phyloP scores from a whole-genome alignment of 306 rosid genomes.

The peach (Prunus persica) region DNA sequence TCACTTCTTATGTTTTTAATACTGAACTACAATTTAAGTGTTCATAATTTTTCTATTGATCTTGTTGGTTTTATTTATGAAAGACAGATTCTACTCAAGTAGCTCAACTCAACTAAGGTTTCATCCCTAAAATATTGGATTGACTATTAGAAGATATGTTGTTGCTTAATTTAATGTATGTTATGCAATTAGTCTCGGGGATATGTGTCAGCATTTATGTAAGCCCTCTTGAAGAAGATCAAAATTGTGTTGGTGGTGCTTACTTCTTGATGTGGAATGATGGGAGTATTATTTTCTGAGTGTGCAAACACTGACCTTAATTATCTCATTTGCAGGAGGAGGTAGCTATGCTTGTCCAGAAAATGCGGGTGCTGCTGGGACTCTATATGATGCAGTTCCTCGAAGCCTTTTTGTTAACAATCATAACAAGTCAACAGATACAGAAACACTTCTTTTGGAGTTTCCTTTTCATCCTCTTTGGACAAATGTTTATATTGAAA shows the following conservation, averaged over 20 bases:
- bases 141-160: background rate
- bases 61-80: background rate
- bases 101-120: background rate
- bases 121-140: background rate
- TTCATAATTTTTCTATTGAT: background rate
- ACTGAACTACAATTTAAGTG: background rate
- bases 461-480: constrained; percentile 93
- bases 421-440: constrained; percentile 78
- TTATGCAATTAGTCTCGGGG: background rate
- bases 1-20: background rate
- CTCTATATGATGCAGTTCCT: constrained; percentile 94
- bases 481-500: constrained; percentile 88
- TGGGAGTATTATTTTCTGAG: background rate
- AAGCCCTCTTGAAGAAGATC: background rate
- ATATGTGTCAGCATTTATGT: background rate
- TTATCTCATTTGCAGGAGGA: constrained; percentile 65
- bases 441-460: constrained; percentile 94
- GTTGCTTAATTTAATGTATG: too few relatives aligned
- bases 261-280: background rate
- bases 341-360: constrained; percentile 74
- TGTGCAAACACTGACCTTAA: constrained; percentile 2
- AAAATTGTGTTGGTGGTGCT: background rate
- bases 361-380: constrained; percentile 97
- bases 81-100: background rate
- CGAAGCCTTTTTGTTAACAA: constrained; percentile 80